Base-by-base conservation (phyloP, 2,329 filamentous ascomycete genomes). In the Xylaria digitata region DNA sequence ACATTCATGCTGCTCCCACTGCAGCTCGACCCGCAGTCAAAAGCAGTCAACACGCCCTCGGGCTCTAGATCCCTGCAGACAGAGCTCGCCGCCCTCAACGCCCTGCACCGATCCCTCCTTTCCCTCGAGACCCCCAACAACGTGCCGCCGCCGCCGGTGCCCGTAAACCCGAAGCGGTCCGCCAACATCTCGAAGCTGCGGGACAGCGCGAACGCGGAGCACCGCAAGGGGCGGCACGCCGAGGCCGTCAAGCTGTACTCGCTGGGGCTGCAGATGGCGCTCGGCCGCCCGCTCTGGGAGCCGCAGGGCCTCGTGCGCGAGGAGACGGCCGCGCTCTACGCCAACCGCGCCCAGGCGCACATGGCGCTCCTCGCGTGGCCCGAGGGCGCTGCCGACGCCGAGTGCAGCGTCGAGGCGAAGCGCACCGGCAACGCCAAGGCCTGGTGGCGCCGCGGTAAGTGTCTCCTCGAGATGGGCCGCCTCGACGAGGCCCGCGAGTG, bases 181-280 rank as follows among this genome's bases (percentile, higher is more conserved):
- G 93, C 92, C 42, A 89, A 94, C 77, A 92, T 99, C 80, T 88
- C 85, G 81, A 98, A 98, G 82, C 89, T 98, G 72, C 92, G 94
- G 78, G 96, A 98, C 79, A 87, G 87, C 64, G 95, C 93, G 75
- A 97, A 97, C 83, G 83, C 83, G 65, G 89, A 92, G 73, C 95
- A 92, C 84, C 91, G 93, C 80, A 94, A 95, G 80, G 86, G 86
- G 74, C 86, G 89, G 72, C 89, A 91, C 81, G 81, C 80, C 63
- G 93, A 96, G 61, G 95, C 95, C 3, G 85, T 93, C 72, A 90
- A 89, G 73, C 86, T 94, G 73, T 97, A 98, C 83, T 87, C 87
- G 0, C 87, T 95, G n/a, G 94, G 93, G 1, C 86, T 98, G 63
- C 89, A 96, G 71, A 97, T 98, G 94, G 95, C 94, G 2, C 82